phyloP scores from a whole-genome alignment of 2,329 filamentous ascomycete genomes.

The Claviceps arundinis region DNA sequence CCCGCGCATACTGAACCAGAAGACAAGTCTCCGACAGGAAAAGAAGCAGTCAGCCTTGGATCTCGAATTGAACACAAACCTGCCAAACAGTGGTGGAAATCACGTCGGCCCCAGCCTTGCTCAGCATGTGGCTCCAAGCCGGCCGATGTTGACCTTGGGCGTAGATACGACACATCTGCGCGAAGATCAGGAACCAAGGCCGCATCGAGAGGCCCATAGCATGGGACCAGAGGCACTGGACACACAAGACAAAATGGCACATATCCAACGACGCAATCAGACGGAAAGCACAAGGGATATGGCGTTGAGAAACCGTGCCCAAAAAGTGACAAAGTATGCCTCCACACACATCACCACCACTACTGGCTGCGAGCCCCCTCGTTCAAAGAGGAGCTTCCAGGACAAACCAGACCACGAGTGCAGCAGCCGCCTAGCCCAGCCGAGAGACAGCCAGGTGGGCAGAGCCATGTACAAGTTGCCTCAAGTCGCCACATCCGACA shows the following conservation, averaged over 20 bases:
- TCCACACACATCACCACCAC: constrained; percentile 49
- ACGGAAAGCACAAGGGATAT: background rate
- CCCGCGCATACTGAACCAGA: background rate
- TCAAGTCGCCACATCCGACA: constrained; percentile 8
- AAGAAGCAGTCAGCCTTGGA: background rate
- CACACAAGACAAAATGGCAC: background rate
- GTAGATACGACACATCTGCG: background rate
- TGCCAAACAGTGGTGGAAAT: background rate
- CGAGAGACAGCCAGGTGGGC: constrained; percentile 4
- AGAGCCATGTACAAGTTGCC: constrained; percentile 13
- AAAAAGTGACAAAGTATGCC: constrained; percentile 22
- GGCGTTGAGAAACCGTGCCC: background rate
- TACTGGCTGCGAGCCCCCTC: constrained; percentile 37
- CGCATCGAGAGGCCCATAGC: background rate
- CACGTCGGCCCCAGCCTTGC: background rate
- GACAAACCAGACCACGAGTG: background rate
- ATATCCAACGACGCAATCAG: background rate
- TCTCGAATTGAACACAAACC: background rate
- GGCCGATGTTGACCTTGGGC: constrained; percentile 1
- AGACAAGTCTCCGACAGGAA: background rate
- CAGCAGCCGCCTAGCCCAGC: background rate
- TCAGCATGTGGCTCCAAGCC: constrained; percentile 1
- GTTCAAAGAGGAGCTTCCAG: constrained; percentile 4
- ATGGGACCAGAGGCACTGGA: background rate
- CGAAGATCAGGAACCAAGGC: background rate